These are phyloP conservation scores for Trichoderma orchidacearum DNA, from an alignment of 495 filamentous ascomycete species.

Conservation along the genomic window DNA sequence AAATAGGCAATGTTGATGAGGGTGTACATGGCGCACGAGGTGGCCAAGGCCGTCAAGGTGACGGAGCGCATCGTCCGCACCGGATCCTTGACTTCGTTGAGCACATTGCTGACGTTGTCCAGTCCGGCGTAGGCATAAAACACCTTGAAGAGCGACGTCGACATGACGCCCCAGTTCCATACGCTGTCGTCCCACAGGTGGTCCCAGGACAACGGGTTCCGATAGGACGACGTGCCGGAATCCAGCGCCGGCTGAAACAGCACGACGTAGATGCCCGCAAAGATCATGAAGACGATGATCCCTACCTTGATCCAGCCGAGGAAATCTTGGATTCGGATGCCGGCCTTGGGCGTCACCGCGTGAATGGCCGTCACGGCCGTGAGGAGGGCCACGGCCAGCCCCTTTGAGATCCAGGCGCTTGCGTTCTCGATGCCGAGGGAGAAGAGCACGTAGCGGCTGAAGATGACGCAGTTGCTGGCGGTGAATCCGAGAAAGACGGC, in stretches of 20 bases:
- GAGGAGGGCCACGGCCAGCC: slow-evolving; percentile 47
- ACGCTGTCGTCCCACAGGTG: slow-evolving; percentile 38
- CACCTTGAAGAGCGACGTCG: slow-evolving; percentile 59
- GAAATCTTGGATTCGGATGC: slow-evolving; percentile 50
- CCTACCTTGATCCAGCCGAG: slow-evolving; percentile 54
- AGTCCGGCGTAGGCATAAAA: slow-evolving; percentile 59
- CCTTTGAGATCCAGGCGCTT: slow-evolving; percentile 37
- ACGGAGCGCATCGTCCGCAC: slow-evolving; percentile 51
- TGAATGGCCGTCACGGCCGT: slow-evolving; percentile 49
- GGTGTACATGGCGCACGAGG: slow-evolving; percentile 48
- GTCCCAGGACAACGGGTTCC: slow-evolving; percentile 14
- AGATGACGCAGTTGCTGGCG: slow-evolving; percentile 55
- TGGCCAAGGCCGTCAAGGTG: slow-evolving; percentile 45
- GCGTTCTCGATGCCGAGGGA: slow-evolving; percentile 38
- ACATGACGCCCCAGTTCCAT: slow-evolving; percentile 39
- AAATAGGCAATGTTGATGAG: slow-evolving; percentile 62
- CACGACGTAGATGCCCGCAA: slow-evolving; percentile 43
- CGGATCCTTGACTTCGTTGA: slow-evolving; percentile 61
- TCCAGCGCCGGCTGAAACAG: slow-evolving; percentile 15
- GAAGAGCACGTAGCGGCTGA: slow-evolving; percentile 55
- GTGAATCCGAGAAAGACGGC: slow-evolving; percentile 59
- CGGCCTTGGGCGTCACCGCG: slow-evolving; percentile 43
- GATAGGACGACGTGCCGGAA: background rate
- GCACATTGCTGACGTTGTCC: slow-evolving; percentile 60
- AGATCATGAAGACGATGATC: slow-evolving; percentile 49